Percentiles rank a stretch among this genome's conserved stretches.
These are phyloP conservation scores for Eragrostis nindensis DNA, from an alignment of 176 grass and related monocot species.

Conservation along the genomic window DNA sequence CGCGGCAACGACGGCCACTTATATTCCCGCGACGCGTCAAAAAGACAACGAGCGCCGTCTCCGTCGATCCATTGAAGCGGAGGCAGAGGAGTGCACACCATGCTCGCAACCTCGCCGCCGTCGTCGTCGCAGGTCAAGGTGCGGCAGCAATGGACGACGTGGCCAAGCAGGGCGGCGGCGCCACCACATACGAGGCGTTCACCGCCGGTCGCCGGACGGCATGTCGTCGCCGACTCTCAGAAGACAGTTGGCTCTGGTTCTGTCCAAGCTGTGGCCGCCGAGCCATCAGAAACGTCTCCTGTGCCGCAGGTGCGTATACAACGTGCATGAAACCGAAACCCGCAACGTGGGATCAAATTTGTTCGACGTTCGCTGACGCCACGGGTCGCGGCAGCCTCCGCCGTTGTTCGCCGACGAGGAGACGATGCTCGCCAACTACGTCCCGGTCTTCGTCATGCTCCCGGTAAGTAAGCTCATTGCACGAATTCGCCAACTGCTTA, in stretches of 20 bases:
- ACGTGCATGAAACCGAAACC: too few relatives aligned
- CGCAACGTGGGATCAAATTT: background rate
- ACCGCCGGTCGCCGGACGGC: background rate
- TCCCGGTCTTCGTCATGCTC: constrained; percentile 88
- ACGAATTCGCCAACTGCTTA: background rate
- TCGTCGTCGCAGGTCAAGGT: constrained; percentile 28
- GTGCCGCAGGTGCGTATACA: constrained; percentile 22
- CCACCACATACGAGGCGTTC: background rate
- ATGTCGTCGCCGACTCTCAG: background rate
- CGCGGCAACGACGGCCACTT: background rate
- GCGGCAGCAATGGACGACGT: constrained; percentile 19
- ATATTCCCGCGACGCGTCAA: background rate
- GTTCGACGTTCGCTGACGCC: background rate
- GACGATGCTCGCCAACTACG: constrained; percentile 66
- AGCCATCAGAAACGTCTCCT: constrained; percentile 5
- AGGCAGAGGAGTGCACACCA: background rate
- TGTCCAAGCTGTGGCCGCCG: constrained; percentile 19
- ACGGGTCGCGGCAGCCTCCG: constrained; percentile 32
- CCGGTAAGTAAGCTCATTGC: constrained; percentile 42
- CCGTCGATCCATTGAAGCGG: background rate
- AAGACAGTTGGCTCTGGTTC: background rate
- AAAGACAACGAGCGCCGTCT: background rate
- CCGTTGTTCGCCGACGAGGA: constrained; percentile 43
- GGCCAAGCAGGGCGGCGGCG: background rate
- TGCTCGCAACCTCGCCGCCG: constrained; percentile 36